Evolutionary conservation across 148 eudicot genomes (phyloP).

Genomic region (Salicornia ramosissima): DNA sequence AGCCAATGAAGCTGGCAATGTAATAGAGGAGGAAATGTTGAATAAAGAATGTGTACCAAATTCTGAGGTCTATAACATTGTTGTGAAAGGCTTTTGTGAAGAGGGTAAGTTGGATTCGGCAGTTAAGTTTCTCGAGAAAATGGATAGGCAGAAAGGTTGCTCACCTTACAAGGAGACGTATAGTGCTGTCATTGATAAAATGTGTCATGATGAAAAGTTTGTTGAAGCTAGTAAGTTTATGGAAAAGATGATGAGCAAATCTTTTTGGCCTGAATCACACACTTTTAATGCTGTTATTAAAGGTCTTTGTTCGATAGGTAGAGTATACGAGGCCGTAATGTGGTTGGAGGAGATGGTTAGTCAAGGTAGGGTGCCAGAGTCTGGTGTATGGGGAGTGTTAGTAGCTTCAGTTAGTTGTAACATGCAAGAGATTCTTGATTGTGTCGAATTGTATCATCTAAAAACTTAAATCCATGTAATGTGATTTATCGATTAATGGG

Average conservation of each 20-base stretch:
- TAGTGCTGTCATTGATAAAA: slow-evolving; percentile 44
- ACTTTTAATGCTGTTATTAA: slow-evolving; percentile 44
- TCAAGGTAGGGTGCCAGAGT: slow-evolving; percentile 55
- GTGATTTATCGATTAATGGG: neutral
- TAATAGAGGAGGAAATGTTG: slow-evolving; percentile 64
- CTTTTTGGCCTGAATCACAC: slow-evolving; percentile 44
- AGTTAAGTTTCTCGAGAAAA: slow-evolving; percentile 56
- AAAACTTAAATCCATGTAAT: neutral
- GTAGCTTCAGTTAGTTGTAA: slow-evolving; percentile 42
- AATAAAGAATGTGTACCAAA: slow-evolving; percentile 63
- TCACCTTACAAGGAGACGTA: slow-evolving; percentile 65
- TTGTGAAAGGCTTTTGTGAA: slow-evolving; percentile 59
- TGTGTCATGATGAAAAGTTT: slow-evolving; percentile 56
- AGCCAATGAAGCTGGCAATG: slow-evolving; percentile 60
- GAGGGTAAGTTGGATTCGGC: slow-evolving; percentile 42
- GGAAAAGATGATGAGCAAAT: slow-evolving; percentile 59
- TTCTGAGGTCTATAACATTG: slow-evolving; percentile 36
- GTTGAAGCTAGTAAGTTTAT: slow-evolving; percentile 57
- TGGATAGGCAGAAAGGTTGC: slow-evolving; percentile 54
- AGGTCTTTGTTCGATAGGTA: slow-evolving; percentile 57
- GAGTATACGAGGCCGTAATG: slow-evolving; percentile 58
- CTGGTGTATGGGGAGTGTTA: slow-evolving; percentile 50
- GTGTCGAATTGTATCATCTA: slow-evolving; percentile 20
- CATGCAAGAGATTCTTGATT: slow-evolving; percentile 17
- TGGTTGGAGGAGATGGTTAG: slow-evolving; percentile 97